Percentiles rank a stretch among this genome's conserved stretches.
These are phyloP conservation scores for Kodamaea arcana DNA, from an alignment of 1,139 yeast genomes.

Conservation along the genomic window DNA sequence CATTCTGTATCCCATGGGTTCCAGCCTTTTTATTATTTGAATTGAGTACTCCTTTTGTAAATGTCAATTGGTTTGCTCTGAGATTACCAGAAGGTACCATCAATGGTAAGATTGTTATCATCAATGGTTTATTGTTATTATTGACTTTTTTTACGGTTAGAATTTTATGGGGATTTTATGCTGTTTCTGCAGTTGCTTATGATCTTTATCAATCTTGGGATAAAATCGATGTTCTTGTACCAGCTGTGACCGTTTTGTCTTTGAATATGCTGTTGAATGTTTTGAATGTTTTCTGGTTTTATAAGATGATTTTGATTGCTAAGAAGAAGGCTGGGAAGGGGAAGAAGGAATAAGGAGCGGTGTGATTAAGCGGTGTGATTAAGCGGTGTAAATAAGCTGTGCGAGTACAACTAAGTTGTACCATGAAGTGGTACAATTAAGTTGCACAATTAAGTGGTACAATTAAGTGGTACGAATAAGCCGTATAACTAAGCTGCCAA, in stretches of 20 bases:
- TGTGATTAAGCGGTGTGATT: too few relatives aligned
- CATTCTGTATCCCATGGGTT: slow-evolving; percentile 66
- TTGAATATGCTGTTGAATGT: slow-evolving; percentile 65
- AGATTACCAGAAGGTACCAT: slow-evolving; percentile 61
- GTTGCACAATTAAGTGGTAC: too few relatives aligned
- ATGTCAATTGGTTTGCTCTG: slow-evolving; percentile 85
- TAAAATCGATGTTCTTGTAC: slow-evolving; percentile 23
- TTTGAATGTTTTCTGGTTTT: slow-evolving; percentile 75
- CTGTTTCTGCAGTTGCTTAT: slow-evolving; percentile 48
- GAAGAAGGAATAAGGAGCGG: too few relatives aligned
- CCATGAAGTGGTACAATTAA: too few relatives aligned
- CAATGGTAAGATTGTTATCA: slow-evolving; percentile 46
- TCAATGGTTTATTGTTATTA: slow-evolving; percentile 71
- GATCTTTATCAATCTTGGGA: slow-evolving; percentile 47
- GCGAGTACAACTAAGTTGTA: too few relatives aligned
- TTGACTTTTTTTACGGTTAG: slow-evolving; percentile 71
- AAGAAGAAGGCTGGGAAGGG: slow-evolving; percentile 31
- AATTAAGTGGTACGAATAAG: too few relatives aligned
- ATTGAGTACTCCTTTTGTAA: slow-evolving; percentile 88
- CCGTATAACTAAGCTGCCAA: too few relatives aligned
- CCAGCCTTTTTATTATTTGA: slow-evolving; percentile 86
- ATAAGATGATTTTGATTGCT: slow-evolving; percentile 78
- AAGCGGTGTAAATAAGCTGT: too few relatives aligned
- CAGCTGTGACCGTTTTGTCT: slow-evolving; percentile 43
- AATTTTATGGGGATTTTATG: slow-evolving; percentile 85